Conservation (phyloP, 768 basidiomycete species). For the Macrolepiota fuliginosa region DNA sequence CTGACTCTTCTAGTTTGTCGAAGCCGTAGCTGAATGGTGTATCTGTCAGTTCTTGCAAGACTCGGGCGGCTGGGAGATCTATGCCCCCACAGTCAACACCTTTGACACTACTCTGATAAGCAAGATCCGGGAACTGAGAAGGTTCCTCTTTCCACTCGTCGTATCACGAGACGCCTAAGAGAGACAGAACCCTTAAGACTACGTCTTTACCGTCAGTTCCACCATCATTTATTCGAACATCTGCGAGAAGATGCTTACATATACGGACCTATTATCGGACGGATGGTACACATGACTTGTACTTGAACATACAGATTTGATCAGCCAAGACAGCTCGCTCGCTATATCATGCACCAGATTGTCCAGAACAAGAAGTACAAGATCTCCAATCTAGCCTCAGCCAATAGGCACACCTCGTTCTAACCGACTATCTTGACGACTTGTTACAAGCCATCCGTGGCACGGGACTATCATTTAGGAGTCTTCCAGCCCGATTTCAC, state of each 20-base stretch:
- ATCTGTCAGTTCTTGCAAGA: not conserved
- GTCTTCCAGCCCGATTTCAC: not conserved
- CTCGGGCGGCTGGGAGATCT: too few species aligned
- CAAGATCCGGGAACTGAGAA: not conserved
- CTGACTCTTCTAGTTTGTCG: not conserved
- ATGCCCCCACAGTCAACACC: too few species aligned
- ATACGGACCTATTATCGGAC: not conserved
- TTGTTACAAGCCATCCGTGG: not conserved
- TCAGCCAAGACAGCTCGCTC: not conserved
- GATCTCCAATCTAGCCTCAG: not conserved
- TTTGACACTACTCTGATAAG: not conserved
- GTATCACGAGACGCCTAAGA: not conserved
- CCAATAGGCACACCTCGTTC: not conserved
- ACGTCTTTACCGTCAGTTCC: not conserved
- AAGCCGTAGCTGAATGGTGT: not conserved
- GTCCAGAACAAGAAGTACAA: not conserved
- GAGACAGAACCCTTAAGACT: not conserved
- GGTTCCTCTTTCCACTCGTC: not conserved
- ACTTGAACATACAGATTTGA: not conserved
- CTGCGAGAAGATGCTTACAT: not conserved
- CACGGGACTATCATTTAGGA: not conserved
- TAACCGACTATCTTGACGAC: not conserved
- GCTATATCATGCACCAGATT: not conserved
- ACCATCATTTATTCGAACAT: not conserved
- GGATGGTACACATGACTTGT: not conserved